Evolutionary conservation across 2,329 filamentous ascomycete genomes (phyloP).

Genomic region (Fusarium multiceps): DNA sequence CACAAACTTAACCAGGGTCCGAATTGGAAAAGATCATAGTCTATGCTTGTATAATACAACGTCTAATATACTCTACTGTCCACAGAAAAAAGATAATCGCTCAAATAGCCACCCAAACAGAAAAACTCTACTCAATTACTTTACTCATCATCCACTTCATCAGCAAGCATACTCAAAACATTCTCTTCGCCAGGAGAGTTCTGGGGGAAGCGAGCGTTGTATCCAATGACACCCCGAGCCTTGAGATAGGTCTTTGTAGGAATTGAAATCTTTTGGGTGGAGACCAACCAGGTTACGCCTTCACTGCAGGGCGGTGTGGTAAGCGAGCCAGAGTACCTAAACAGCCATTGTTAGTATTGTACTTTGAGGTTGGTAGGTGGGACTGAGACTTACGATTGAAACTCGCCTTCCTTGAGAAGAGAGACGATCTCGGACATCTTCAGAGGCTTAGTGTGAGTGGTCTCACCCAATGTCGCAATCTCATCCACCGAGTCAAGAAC

Average conservation of each 20-base stretch:
- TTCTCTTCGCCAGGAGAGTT: constrained; percentile 58
- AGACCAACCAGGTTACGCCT: constrained; percentile 65
- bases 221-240: constrained; percentile 65
- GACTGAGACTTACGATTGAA: constrained; percentile 42
- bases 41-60: background rate
- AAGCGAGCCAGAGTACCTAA: constrained; percentile 65
- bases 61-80: background rate
- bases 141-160: background rate
- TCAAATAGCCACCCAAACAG: background rate
- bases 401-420: constrained; percentile 44
- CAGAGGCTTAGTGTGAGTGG: constrained; percentile 52
- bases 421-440: constrained; percentile 56
- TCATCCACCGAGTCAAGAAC: constrained; percentile 51
- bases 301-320: constrained; percentile 73
- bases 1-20: background rate
- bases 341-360: constrained; percentile 7
- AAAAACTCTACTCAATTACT: background rate
- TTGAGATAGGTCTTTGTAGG: constrained; percentile 61
- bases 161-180: constrained; percentile 14
- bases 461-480: constrained; percentile 54
- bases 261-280: constrained; percentile 59
- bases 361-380: background rate
- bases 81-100: constrained; percentile 1
- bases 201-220: constrained; percentile 67
- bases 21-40: background rate